Percentiles rank a stretch among this genome's conserved stretches.
phyloP scores from a whole-genome alignment of 192 early-diverging fungal species.

The Podila epicladia region DNA sequence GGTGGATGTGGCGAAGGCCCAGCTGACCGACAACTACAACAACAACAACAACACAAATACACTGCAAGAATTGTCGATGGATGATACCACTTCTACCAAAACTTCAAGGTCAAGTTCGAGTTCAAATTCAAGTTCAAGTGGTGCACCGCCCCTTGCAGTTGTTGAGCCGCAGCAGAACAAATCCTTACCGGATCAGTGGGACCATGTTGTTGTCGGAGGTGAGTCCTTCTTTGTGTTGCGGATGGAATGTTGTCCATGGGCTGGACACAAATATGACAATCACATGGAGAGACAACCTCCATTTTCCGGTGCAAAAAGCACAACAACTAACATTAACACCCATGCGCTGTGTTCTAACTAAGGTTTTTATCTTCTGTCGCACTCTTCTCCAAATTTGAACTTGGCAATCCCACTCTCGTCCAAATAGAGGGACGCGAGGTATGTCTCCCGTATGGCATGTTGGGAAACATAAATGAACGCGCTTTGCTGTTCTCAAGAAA shows the following conservation, averaged over 20 bases:
- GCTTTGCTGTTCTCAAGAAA: background rate
- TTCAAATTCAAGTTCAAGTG: background rate
- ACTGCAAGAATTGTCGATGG: background rate
- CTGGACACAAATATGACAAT: background rate
- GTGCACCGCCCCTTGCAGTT: constrained; percentile 7
- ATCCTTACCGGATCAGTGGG: constrained; percentile 24
- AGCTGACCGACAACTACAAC: background rate
- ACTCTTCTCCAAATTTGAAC: background rate
- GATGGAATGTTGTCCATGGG: background rate
- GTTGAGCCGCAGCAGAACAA: constrained; percentile 14
- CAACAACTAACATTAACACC: too few species aligned
- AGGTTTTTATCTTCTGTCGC: background rate
- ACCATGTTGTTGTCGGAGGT: constrained; percentile 45
- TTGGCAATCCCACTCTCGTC: background rate
- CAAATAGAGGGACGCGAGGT: constrained; percentile 2
- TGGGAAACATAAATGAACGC: background rate
- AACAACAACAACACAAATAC: constrained; percentile 7
- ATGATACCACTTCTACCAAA: background rate
- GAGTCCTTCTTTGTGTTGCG: background rate
- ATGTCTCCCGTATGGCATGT: too few species aligned
- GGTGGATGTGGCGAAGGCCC: background rate
- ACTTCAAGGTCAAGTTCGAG: too few species aligned
- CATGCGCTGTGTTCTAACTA: background rate
- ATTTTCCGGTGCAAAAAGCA: background rate
- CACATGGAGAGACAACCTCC: background rate